phyloP scores from a whole-genome alignment of 2,329 filamentous ascomycete species.

The Colletotrichum abscissum region DNA sequence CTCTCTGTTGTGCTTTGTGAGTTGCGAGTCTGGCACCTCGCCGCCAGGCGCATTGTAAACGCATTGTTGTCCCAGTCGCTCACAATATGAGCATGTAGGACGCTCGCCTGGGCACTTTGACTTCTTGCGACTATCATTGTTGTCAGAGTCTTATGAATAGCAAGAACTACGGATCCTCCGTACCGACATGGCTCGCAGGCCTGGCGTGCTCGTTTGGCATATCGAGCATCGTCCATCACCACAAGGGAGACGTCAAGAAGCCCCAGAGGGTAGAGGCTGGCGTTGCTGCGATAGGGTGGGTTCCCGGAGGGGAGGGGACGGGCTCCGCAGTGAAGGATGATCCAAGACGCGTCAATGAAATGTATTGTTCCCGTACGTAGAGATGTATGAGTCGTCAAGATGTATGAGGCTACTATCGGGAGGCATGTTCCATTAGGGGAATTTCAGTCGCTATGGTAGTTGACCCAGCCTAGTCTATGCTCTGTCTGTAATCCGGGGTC shows the following conservation, averaged over 20 bases:
- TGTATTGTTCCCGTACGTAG: too few species aligned
- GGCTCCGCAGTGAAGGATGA: neutral
- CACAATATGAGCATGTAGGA: conserved; percentile 13
- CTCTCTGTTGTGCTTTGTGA: neutral
- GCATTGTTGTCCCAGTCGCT: conserved; percentile 14
- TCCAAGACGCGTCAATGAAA: neutral
- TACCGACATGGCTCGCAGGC: conserved; percentile 26
- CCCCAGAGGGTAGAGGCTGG: neutral
- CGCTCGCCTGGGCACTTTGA: conserved; percentile 17
- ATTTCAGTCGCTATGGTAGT: neutral
- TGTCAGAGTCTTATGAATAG: neutral
- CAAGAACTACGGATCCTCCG: neutral
- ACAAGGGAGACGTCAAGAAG: neutral
- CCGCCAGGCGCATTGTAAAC: conserved; percentile 3
- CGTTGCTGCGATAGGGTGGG: neutral
- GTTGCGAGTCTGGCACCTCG: neutral
- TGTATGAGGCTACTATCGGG: neutral
- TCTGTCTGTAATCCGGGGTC: neutral
- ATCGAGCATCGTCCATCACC: conserved; percentile 26
- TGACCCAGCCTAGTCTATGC: too few species aligned
- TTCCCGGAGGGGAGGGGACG: neutral
- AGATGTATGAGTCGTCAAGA: neutral
- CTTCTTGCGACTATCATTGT: conserved; percentile 4
- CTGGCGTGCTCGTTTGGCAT: conserved; percentile 25
- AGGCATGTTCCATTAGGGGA: neutral